phyloP scores from a whole-genome alignment of 257 asterid species.

The Striga asiatica region DNA sequence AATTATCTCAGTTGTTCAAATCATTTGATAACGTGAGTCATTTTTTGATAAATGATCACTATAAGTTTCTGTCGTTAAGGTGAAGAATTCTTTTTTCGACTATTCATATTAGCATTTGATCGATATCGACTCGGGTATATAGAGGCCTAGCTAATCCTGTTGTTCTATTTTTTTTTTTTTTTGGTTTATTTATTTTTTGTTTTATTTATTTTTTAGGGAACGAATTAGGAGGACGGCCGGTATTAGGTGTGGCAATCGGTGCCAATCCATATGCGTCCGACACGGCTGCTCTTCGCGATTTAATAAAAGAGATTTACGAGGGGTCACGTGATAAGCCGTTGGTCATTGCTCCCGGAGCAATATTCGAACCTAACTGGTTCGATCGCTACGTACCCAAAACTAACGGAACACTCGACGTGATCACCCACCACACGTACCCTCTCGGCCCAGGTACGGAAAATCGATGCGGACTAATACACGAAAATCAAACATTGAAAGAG shows the following conservation, averaged over 20 bases:
- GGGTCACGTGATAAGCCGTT: not conserved
- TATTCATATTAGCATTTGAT: too few relatives aligned
- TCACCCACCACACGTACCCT: not conserved
- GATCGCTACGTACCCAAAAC: not conserved
- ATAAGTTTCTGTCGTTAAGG: too few relatives aligned
- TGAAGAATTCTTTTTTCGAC: too few relatives aligned
- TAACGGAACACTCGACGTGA: not conserved
- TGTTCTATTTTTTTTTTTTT: too few relatives aligned
- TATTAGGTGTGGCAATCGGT: not conserved
- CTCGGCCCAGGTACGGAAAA: not conserved
- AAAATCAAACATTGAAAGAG: too few relatives aligned
- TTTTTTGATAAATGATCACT: too few relatives aligned
- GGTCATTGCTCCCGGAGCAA: not conserved
- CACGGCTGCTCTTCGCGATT: not conserved
- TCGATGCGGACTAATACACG: not conserved
- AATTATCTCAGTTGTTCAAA: too few relatives aligned
- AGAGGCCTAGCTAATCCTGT: too few relatives aligned
- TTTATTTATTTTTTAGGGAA: not conserved
- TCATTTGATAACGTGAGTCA: too few relatives aligned
- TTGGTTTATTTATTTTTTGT: too few relatives aligned
- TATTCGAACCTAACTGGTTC: slow-evolving; percentile 1
- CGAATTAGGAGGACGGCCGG: not conserved
- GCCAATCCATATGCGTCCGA: not conserved
- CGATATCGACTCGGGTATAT: too few relatives aligned
- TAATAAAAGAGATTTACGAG: not conserved